Conservation (phyloP, 768 basidiomycete species). For the Rhizopogon roseolus region DNA sequence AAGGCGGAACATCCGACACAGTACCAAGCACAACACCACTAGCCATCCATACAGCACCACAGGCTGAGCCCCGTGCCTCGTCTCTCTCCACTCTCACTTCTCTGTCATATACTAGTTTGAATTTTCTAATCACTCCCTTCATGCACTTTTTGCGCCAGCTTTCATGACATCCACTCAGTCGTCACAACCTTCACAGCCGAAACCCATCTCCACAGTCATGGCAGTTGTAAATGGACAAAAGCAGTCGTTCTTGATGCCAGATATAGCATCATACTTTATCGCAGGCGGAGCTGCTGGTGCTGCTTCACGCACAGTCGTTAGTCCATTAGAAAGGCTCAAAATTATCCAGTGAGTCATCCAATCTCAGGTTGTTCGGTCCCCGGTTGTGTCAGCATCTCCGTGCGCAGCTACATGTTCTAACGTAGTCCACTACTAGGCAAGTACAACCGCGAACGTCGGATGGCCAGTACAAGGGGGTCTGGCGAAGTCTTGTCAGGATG, state of each 20-base stretch:
- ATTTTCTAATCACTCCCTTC: slow-evolving; percentile 3
- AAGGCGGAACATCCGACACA: neutral
- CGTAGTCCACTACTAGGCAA: slow-evolving; percentile 49
- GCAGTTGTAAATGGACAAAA: slow-evolving; percentile 16
- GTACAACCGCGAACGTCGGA: slow-evolving; percentile 70
- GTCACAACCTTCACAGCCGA: slow-evolving; percentile 5
- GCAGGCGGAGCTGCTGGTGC: slow-evolving; percentile 54
- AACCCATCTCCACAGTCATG: slow-evolving; percentile 14
- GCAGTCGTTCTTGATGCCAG: slow-evolving; percentile 25
- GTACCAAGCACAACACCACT: neutral
- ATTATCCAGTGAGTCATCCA: slow-evolving; percentile 78
- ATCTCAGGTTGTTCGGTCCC: neutral
- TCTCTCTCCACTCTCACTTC: neutral
- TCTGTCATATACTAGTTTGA: neutral
- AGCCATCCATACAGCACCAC: neutral
- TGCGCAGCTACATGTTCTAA: slow-evolving; percentile 1
- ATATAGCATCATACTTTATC: slow-evolving; percentile 43
- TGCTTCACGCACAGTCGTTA: slow-evolving; percentile 87
- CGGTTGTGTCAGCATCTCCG: neutral
- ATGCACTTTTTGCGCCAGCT: slow-evolving; percentile 3
- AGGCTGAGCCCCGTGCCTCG: slow-evolving; percentile 4
- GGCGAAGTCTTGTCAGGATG: slow-evolving; percentile 75
- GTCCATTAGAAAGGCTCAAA: slow-evolving; percentile 88
- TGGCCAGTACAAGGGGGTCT: slow-evolving; percentile 79
- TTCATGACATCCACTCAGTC: slow-evolving; percentile 5